A percentile compares a stretch with the other conserved stretches of the same genome.
Evolutionary conservation across 163 green algal genomes (phyloP).

Genomic region (Chlorella variabilis): DNA sequence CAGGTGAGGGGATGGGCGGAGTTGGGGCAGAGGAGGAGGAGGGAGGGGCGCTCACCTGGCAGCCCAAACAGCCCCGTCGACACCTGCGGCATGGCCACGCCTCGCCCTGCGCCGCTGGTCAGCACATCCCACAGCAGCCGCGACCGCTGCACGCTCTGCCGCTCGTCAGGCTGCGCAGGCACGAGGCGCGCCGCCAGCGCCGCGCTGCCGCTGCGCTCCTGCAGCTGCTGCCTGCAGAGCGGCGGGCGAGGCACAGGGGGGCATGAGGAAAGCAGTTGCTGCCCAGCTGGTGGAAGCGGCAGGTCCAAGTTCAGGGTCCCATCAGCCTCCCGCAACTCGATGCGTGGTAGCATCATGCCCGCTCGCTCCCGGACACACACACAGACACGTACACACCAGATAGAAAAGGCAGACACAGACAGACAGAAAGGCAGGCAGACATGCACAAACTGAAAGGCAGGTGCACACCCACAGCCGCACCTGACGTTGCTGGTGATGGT

Average conservation of each 20-base stretch:
- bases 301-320: too few relatives aligned
- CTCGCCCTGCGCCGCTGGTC: slow-evolving; percentile 3
- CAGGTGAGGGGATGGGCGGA: too few relatives aligned
- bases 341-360: too few relatives aligned
- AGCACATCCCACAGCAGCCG: slow-evolving; percentile 57
- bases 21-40: too few relatives aligned
- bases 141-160: slow-evolving; percentile 52
- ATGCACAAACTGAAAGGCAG: too few relatives aligned
- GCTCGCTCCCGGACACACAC: too few relatives aligned
- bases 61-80: slow-evolving; percentile 38
- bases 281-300: too few relatives aligned
- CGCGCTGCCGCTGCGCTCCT: slow-evolving; percentile 49
- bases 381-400: slow-evolving; percentile 1
- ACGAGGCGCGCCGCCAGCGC: slow-evolving; percentile 66
- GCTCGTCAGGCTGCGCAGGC: slow-evolving; percentile 68
- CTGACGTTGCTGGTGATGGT: slow-evolving; percentile 48
- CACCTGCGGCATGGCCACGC: slow-evolving; percentile 35
- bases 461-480: too few relatives aligned
- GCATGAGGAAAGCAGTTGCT: too few relatives aligned
- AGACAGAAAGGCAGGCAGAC: too few relatives aligned
- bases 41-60: slow-evolving; percentile 3
- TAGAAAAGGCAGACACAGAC: background rate
- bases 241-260: too few relatives aligned
- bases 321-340: too few relatives aligned
- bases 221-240: slow-evolving; percentile 40